Base-by-base conservation (phyloP, 352 stramenopile species). In the Blastocystis sp. region DNA sequence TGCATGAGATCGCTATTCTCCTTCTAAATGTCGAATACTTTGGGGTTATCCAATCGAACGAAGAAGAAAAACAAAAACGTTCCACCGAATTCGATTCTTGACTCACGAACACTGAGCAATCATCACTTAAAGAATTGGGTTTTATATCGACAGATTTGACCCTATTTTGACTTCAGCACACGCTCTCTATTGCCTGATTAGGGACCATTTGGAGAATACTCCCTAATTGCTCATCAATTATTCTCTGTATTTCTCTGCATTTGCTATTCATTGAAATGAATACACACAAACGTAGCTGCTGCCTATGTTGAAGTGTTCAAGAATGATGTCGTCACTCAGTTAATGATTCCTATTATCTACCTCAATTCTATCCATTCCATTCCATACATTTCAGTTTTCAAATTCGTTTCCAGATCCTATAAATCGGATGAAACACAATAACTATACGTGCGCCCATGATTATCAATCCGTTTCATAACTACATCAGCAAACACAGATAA, bases 1-100 rank as follows among this genome's bases (percentile, higher is more conserved):
- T 75, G 63, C 63, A 75, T 53, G 42, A 75, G 63, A 75, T 32
- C 63, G 40, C 63, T 75, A 75, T 75, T 75, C 63, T 32, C 36
- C 48, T 46, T 32, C 32, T 46, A 75, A 40, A 75, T 49, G 32
- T 27, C 24, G 42, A 34, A 75, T 18, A 75, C 44, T 75, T 49
- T 75, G 21, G 18, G 44, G 34, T 32, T 51, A 75, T 75, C 63
- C 63, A 53, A 46, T 75, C 44, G 32, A 34, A 53, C 44, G 34
- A 46, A 75, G 63, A 75, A 75, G 44, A 75, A 32, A 53, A 53
- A 51, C 44, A 53, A 7, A n/a, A 32, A 51, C 18, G 48, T 75
- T 34, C 34, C 42, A 54, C 24, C 48, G n/a, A 46, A 27, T 75
- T 32, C n/a, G 63, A 51, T 46, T 29, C 14, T 75, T 49, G 46